Evolutionary conservation across 2,329 filamentous ascomycete genomes (phyloP).

Genomic region (Colletotrichum melonis): DNA sequence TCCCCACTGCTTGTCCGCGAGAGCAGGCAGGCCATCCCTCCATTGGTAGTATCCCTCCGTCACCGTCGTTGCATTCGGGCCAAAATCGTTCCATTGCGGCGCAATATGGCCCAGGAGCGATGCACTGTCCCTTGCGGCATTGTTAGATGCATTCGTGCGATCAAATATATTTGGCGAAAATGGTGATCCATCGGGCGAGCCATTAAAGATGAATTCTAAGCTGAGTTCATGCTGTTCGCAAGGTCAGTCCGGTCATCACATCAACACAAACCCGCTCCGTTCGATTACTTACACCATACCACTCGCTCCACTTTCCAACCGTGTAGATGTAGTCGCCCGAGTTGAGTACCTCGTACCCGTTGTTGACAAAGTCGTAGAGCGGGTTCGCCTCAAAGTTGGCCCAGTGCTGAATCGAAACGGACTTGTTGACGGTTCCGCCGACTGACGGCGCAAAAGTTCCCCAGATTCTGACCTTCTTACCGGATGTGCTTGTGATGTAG

Average conservation of each 20-base stretch:
- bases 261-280: neutral
- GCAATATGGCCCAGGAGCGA: slow-evolving; percentile 38
- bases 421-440: slow-evolving; percentile 25
- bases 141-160: slow-evolving; percentile 34
- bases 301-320: slow-evolving; percentile 39
- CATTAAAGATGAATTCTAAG: slow-evolving; percentile 38
- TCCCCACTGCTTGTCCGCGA: slow-evolving; percentile 44
- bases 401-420: slow-evolving; percentile 51
- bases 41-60: slow-evolving; percentile 42
- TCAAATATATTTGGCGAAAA: slow-evolving; percentile 42
- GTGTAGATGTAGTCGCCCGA: slow-evolving; percentile 40
- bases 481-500: slow-evolving; percentile 55
- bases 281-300: slow-evolving; percentile 8
- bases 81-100: slow-evolving; percentile 42
- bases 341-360: slow-evolving; percentile 41
- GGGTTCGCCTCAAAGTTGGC: slow-evolving; percentile 38
- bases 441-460: slow-evolving; percentile 50
- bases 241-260: neutral
- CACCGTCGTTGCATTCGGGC: slow-evolving; percentile 39
- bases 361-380: slow-evolving; percentile 37
- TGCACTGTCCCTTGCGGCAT: slow-evolving; percentile 32
- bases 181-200: slow-evolving; percentile 31
- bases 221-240: slow-evolving; percentile 23
- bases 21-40: slow-evolving; percentile 39
- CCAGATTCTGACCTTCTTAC: slow-evolving; percentile 54